A percentile compares a stretch with the other conserved stretches of the same genome.
Conservation (phyloP, 768 basidiomycete species). For the Exidia glandulosa region DNA sequence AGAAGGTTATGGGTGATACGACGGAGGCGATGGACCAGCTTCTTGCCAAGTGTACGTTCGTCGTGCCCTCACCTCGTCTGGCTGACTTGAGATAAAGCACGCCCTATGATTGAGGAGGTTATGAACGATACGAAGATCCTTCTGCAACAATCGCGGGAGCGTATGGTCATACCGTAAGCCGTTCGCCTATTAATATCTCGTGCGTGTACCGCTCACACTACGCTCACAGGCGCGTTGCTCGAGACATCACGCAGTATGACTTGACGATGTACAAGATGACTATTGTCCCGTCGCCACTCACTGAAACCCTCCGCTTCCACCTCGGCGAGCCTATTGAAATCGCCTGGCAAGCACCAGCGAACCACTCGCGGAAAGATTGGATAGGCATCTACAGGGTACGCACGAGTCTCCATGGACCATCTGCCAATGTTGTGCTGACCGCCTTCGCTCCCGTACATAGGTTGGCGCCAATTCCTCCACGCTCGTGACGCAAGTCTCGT, state of each 20-base stretch:
- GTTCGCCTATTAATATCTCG: slow-evolving; percentile 17
- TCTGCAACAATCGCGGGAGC: slow-evolving; percentile 82
- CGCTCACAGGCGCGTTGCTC: slow-evolving; percentile 65
- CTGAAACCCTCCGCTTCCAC: slow-evolving; percentile 55
- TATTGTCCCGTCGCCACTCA: slow-evolving; percentile 40
- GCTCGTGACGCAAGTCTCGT: slow-evolving; percentile 73
- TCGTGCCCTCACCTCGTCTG: slow-evolving; percentile 6
- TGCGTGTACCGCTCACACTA: background rate
- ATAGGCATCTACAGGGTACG: slow-evolving; percentile 81
- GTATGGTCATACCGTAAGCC: slow-evolving; percentile 85
- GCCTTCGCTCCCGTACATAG: no score
- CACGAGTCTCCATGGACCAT: background rate
- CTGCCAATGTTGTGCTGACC: background rate
- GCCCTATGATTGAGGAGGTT: slow-evolving; percentile 77
- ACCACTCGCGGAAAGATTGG: slow-evolving; percentile 91
- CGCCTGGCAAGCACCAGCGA: slow-evolving; percentile 75
- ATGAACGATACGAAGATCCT: slow-evolving; percentile 88
- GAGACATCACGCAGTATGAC: slow-evolving; percentile 72
- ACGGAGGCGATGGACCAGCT: slow-evolving; percentile 91
- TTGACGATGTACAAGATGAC: slow-evolving; percentile 66
- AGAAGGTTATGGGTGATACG: slow-evolving; percentile 92
- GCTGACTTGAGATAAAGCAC: slow-evolving; percentile 40
- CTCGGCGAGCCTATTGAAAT: slow-evolving; percentile 85
- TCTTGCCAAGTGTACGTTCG: slow-evolving; percentile 66
- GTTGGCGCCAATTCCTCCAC: slow-evolving; percentile 80